Percentiles rank a stretch among this genome's conserved stretches.
Conservation (phyloP, 148 eudicot genomes). For the Camellia sinensis region DNA sequence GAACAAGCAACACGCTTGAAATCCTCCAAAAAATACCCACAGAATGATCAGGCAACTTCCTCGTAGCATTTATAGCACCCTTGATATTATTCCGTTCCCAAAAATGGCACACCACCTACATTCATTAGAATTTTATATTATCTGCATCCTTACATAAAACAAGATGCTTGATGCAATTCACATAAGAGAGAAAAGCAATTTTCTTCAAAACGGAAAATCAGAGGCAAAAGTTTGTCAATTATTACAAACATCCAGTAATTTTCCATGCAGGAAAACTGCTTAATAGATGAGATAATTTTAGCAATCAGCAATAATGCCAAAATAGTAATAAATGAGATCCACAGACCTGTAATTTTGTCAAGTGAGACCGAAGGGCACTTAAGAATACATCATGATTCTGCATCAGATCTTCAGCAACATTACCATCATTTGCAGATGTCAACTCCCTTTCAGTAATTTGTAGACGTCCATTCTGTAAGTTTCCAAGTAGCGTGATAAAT, state of each 20-base stretch:
- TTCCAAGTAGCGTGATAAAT: conserved; percentile 8
- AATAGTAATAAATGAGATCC: background rate
- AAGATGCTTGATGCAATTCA: background rate
- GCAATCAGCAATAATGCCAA: background rate
- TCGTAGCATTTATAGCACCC: conserved; percentile 70
- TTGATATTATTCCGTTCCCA: conserved; percentile 81
- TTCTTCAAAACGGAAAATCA: background rate
- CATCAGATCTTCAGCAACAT: conserved; percentile 61
- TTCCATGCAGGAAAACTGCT: background rate
- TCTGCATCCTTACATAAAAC: background rate
- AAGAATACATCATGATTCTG: conserved; percentile 72
- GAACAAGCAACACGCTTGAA: conserved; percentile 5
- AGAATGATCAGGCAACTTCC: conserved; percentile 79
- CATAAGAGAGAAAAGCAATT: background rate
- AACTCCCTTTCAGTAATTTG: conserved; percentile 45
- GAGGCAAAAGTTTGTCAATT: background rate
- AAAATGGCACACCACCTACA: conserved; percentile 77
- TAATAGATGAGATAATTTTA: background rate
- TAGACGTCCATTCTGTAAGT: conserved; percentile 54
- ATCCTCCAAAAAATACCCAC: conserved; percentile 43
- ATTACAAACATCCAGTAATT: background rate
- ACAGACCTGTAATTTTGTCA: conserved; percentile 63
- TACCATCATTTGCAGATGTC: conserved; percentile 33
- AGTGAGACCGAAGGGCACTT: conserved; percentile 72
- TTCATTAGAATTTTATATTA: background rate